These are phyloP conservation scores for Teunomyces stri DNA, from an alignment of 805 yeast species.

Conservation along the genomic window DNA sequence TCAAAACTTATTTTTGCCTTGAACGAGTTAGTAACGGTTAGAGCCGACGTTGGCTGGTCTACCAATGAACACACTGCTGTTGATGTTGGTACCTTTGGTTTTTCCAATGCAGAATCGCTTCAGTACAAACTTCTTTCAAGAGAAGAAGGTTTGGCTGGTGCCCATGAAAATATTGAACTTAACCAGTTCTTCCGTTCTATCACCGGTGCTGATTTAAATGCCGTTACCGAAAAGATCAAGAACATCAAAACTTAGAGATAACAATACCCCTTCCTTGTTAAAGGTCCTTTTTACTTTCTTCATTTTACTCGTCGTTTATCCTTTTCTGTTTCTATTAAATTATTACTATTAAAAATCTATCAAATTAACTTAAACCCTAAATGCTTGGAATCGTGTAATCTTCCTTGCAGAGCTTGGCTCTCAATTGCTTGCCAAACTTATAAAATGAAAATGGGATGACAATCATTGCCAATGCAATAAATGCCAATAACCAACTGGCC, in stretches of 20 bases:
- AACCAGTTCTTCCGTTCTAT: constrained; percentile 67
- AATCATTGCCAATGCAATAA: constrained; percentile 75
- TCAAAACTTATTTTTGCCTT: constrained; percentile 47
- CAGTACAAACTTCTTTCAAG: constrained; percentile 32
- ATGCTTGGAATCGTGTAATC: constrained; percentile 42
- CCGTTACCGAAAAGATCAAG: constrained; percentile 49
- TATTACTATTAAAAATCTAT: constrained; percentile 1
- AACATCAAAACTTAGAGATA: constrained; percentile 33
- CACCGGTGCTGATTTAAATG: constrained; percentile 46
- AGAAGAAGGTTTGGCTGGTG: constrained; percentile 60
- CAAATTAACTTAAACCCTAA: neutral
- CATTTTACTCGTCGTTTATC: too few species aligned
- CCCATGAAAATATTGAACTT: constrained; percentile 82
- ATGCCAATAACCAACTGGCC: constrained; percentile 79
- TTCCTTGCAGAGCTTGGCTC: constrained; percentile 65
- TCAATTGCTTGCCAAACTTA: constrained; percentile 59
- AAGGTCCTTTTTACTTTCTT: neutral
- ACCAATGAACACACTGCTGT: constrained; percentile 97
- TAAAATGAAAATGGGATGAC: constrained; percentile 69
- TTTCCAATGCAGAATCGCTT: constrained; percentile 55
- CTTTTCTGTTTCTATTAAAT: neutral
- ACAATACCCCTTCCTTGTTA: neutral
- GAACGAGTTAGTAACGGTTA: constrained; percentile 66
- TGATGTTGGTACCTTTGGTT: constrained; percentile 87
- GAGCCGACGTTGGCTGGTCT: constrained; percentile 94